Percentiles rank a stretch among this genome's conserved stretches.
Conservation (phyloP, 164 flowering plant species). For the Akebia trifoliata region DNA sequence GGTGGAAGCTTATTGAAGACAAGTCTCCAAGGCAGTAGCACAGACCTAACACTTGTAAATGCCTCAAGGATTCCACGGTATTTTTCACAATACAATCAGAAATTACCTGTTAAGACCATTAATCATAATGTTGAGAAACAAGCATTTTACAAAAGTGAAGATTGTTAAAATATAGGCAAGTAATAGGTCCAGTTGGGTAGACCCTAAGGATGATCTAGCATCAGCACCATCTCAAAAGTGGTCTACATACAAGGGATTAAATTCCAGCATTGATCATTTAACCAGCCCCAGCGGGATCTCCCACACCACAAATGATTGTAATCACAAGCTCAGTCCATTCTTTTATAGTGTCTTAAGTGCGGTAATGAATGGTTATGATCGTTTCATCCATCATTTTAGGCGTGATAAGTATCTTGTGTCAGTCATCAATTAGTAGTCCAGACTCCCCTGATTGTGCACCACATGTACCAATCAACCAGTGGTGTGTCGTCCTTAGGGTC, state of each 20-base stretch:
- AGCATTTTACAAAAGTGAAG: background rate
- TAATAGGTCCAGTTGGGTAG: background rate
- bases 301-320: background rate
- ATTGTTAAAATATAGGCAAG: background rate
- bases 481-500: background rate
- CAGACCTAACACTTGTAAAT: conserved; percentile 43
- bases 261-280: background rate
- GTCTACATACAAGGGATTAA: background rate
- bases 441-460: background rate
- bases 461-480: background rate
- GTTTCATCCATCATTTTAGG: background rate
- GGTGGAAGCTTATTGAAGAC: conserved; percentile 43
- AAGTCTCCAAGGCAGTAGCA: conserved; percentile 73
- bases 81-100: conserved; percentile 45
- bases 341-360: background rate
- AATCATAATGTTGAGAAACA: too few species aligned
- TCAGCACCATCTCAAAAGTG: too few species aligned
- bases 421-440: background rate
- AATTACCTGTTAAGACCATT: conserved; percentile 50
- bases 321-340: background rate
- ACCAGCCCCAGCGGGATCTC: background rate
- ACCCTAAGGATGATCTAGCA: background rate
- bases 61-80: conserved; percentile 35
- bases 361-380: background rate
- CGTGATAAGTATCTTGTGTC: background rate